These are phyloP conservation scores for Botrytis fabae DNA, from an alignment of 2,329 filamentous ascomycete genomes.

Conservation along the genomic window DNA sequence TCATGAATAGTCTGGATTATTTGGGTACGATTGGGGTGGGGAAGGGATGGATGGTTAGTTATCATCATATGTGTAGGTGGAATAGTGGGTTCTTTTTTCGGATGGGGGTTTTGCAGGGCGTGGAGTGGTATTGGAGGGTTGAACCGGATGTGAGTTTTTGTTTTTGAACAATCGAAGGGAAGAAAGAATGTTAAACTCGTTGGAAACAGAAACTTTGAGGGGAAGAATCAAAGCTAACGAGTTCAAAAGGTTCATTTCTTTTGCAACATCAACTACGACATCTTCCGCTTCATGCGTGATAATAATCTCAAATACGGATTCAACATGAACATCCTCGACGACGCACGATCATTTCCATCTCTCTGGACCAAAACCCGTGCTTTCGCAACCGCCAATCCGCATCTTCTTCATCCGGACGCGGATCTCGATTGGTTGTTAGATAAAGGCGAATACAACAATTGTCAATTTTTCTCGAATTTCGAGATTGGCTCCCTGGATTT, in stretches of 20 bases:
- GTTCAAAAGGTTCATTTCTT: conserved; percentile 52
- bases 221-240: not conserved
- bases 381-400: conserved; percentile 83
- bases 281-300: conserved; percentile 84
- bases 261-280: conserved; percentile 73
- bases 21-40: conserved; percentile 94
- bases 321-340: conserved; percentile 89
- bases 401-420: conserved; percentile 80
- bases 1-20: conserved; percentile 82
- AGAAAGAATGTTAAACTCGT: too few species aligned
- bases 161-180: not conserved
- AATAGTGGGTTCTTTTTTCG: conserved; percentile 81
- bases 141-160: conserved; percentile 55
- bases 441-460: conserved; percentile 90
- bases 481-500: conserved; percentile 91
- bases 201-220: not conserved
- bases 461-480: conserved; percentile 99
- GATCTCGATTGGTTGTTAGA: conserved; percentile 87
- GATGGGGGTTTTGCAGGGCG: conserved; percentile 66
- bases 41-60: conserved; percentile 93
- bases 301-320: conserved; percentile 78
- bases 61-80: conserved; percentile 98
- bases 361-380: conserved; percentile 91
- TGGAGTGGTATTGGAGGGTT: conserved; percentile 62
- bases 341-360: conserved; percentile 86